Base-by-base conservation (phyloP, 2,329 filamentous ascomycete genomes). In the Celoporthe dispersa region DNA sequence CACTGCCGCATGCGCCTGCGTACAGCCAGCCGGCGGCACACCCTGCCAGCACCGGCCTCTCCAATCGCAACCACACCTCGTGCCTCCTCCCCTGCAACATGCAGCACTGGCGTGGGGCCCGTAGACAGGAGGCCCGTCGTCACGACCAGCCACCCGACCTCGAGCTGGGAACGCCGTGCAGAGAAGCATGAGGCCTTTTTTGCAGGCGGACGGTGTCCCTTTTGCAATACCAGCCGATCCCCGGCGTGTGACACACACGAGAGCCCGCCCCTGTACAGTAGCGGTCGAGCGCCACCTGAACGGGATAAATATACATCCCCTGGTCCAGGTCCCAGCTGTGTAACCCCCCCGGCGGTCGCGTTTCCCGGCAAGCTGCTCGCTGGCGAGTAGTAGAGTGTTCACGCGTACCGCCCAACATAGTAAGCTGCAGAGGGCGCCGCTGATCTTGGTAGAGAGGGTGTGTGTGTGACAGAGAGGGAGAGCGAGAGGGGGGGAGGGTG, bases 211-310 rank as follows among this genome's bases (percentile, higher is more conserved):
- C 53, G 33, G 64, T 35, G 35, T n/a, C 61, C 48, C 53, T 67
- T 53, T 65, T 66, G 60, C 67, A 67, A 67, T 55, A 62, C 66
- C 70, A 71, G 68, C 57, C 60, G 44, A 71, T 71, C 67, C 70
- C 67, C 65, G 48, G 22, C 39, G 68, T 71, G 70, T 71, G 65
- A 71, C 68, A 31, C 62, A 55, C 64, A 37, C 65, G 60, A 71
- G 64, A 12, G 19, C 33, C 55, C 61, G 61, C 53, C 53, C 41
- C 51, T 67, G 51, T 60, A 59, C n/a, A n/a, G n/a, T n/a, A 11
- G 41, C 22, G 53, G 35, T 62, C 44, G 33, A 62, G 33, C 55
- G 37, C 41, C 63, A 39, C 64, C n/a, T 64, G 55, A 44, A 31
- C 64, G 28, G 64, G 39, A 55, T 35, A 33, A 48, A 55, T 35